Evolutionary conservation across 495 filamentous ascomycete species (phyloP).

Genomic region (Aspergillus sclerotiicarbonarius): DNA sequence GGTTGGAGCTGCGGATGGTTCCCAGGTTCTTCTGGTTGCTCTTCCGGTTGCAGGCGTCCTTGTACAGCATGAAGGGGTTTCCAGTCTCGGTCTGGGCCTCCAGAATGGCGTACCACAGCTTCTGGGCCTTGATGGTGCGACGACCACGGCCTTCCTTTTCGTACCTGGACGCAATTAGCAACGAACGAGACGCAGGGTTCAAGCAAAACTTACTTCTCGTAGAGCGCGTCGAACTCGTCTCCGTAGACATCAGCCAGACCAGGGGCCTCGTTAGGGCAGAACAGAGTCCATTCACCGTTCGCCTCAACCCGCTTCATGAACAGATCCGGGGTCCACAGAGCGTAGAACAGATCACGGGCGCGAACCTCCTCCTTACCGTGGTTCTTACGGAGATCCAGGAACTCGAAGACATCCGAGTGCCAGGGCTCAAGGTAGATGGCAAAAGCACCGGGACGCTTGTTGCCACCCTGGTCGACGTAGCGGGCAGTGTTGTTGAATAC

Average conservation of each 20-base stretch:
- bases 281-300: conserved; percentile 93
- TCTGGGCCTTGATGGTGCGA: conserved; percentile 91
- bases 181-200: neutral
- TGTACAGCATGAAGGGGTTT: conserved; percentile 99
- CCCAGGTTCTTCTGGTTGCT: conserved; percentile 99
- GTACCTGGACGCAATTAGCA: conserved; percentile 49
- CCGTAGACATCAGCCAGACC: conserved; percentile 95
- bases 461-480: conserved; percentile 98
- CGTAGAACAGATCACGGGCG: conserved; percentile 95
- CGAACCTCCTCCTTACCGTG: conserved; percentile 98
- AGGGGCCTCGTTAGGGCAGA: conserved; percentile 94
- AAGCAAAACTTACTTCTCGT: conserved; percentile 57
- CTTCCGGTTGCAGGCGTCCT: conserved; percentile 96
- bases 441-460: conserved; percentile 98
- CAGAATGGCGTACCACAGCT: conserved; percentile 97
- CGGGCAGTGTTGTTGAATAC: conserved; percentile 99
- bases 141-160: conserved; percentile 87
- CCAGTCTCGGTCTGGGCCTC: conserved; percentile 98
- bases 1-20: conserved; percentile 95
- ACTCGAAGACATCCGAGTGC: conserved; percentile 97
- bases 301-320: conserved; percentile 99
- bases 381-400: conserved; percentile 97
- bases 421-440: conserved; percentile 99
- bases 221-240: conserved; percentile 93
- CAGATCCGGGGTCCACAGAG: conserved; percentile 96